Evolutionary conservation across 2,329 filamentous ascomycete genomes (phyloP).

Genomic region (Xylaria polymorpha): DNA sequence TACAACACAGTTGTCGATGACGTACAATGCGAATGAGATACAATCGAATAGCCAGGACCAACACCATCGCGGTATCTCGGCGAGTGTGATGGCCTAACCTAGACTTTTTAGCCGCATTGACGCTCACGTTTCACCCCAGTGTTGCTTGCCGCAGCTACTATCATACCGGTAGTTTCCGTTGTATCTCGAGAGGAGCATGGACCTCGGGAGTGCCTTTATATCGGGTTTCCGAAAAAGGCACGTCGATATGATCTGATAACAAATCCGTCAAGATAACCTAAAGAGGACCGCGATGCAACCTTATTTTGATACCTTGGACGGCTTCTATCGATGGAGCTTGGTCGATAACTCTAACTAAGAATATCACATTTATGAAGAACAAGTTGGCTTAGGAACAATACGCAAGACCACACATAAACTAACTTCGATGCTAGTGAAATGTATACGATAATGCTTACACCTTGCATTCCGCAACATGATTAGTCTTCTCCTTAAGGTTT

Average conservation of each 20-base stretch:
- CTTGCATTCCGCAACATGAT: background rate
- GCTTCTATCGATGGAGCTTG: background rate
- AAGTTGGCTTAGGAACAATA: background rate
- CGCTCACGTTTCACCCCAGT: slow-evolving; percentile 1
- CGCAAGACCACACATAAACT: background rate
- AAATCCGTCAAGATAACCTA: background rate
- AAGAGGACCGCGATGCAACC: background rate
- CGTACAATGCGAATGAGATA: background rate
- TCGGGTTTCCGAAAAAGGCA: background rate
- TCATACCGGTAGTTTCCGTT: background rate
- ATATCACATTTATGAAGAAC: background rate
- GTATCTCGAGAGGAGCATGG: background rate
- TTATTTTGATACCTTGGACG: background rate
- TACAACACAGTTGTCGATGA: background rate
- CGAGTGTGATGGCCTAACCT: background rate
- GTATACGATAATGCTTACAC: too few species aligned
- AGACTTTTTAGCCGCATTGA: slow-evolving; percentile 30
- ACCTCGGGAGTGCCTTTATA: background rate
- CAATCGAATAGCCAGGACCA: background rate
- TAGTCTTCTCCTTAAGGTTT: background rate
- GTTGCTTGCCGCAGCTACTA: background rate
- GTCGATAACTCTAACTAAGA: background rate
- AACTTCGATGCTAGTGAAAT: background rate
- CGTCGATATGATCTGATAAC: background rate
- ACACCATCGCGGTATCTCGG: background rate